A percentile compares a stretch with the other conserved stretches of the same genome.
phyloP scores from a whole-genome alignment of 2,329 filamentous ascomycete species.

The Aspergillus sergii region DNA sequence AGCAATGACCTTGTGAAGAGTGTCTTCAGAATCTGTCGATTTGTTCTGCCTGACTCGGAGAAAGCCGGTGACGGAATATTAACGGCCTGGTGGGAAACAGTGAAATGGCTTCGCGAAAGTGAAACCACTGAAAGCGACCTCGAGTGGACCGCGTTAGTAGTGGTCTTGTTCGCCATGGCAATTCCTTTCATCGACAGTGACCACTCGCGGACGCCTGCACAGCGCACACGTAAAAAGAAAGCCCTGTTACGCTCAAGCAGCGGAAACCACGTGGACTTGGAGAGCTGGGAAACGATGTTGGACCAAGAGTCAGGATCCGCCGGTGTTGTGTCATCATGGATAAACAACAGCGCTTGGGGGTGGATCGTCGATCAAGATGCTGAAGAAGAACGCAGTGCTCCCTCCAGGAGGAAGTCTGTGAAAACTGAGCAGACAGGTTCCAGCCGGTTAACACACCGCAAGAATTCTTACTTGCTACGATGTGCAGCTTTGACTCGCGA shows the following conservation, averaged over 20 bases:
- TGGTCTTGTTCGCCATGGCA: slow-evolving; percentile 66
- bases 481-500: slow-evolving; percentile 63
- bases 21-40: slow-evolving; percentile 64
- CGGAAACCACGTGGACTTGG: slow-evolving; percentile 47
- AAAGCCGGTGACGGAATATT: slow-evolving; percentile 62
- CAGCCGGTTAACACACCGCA: slow-evolving; percentile 33
- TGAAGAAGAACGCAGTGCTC: slow-evolving; percentile 24
- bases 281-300: slow-evolving; percentile 54
- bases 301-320: slow-evolving; percentile 47
- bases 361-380: slow-evolving; percentile 67
- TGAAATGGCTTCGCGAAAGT: slow-evolving; percentile 66
- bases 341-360: slow-evolving; percentile 67
- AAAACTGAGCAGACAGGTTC: slow-evolving; percentile 26
- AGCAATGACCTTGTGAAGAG: slow-evolving; percentile 63
- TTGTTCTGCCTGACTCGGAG: slow-evolving; percentile 62
- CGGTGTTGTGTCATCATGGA: slow-evolving; percentile 46
- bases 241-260: slow-evolving; percentile 54
- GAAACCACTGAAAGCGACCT: slow-evolving; percentile 52
- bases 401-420: slow-evolving; percentile 21
- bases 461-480: slow-evolving; percentile 47
- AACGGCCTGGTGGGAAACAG: slow-evolving; percentile 72
- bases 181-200: slow-evolving; percentile 57
- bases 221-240: slow-evolving; percentile 43
- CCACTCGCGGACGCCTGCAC: slow-evolving; percentile 34
- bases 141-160: slow-evolving; percentile 71